phyloP scores from a whole-genome alignment of 805 yeast genomes.

The Cyberlindnera lachancei region DNA sequence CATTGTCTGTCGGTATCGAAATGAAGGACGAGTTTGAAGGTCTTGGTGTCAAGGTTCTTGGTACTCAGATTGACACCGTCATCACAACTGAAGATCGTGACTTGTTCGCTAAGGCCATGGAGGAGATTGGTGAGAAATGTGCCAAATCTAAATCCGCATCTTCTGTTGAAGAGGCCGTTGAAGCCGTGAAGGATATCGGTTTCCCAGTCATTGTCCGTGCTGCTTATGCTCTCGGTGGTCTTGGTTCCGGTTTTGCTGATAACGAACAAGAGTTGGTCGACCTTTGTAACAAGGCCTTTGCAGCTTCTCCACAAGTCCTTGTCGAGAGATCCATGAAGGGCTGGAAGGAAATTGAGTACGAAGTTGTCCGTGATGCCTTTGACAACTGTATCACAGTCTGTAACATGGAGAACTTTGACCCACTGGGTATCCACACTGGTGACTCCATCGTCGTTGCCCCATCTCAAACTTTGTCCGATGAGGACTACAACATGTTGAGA shows the following conservation, averaged over 20 bases:
- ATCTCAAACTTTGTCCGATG: constrained; percentile 93
- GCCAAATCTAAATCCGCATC: constrained; percentile 88
- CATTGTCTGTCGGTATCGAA: constrained; percentile 89
- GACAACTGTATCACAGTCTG: constrained; percentile 98
- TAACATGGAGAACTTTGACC: constrained; percentile 99
- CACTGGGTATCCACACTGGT: constrained; percentile 97
- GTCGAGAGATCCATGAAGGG: constrained; percentile 98
- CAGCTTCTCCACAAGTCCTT: constrained; percentile 91
- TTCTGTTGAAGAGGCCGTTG: constrained; percentile 71
- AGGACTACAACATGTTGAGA: constrained; percentile 95
- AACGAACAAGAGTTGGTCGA: constrained; percentile 76
- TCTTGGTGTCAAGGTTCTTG: constrained; percentile 89
- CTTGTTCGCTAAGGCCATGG: constrained; percentile 89
- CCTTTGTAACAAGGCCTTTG: constrained; percentile 85
- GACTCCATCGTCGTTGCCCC: constrained; percentile 99
- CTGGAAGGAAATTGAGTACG: constrained; percentile 98
- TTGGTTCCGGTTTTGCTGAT: constrained; percentile 96
- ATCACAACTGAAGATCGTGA: constrained; percentile 98
- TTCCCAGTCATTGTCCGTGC: constrained; percentile 97
- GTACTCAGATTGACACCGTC: constrained; percentile 93
- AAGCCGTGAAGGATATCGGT: constrained; percentile 80
- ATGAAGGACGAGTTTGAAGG: constrained; percentile 91
- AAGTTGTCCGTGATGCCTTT: constrained; percentile 94
- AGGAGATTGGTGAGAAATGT: constrained; percentile 90
- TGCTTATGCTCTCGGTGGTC: constrained; percentile 95